phyloP scores from a whole-genome alignment of 1,284 basidiomycete genomes.

The Marasmius sp. region DNA sequence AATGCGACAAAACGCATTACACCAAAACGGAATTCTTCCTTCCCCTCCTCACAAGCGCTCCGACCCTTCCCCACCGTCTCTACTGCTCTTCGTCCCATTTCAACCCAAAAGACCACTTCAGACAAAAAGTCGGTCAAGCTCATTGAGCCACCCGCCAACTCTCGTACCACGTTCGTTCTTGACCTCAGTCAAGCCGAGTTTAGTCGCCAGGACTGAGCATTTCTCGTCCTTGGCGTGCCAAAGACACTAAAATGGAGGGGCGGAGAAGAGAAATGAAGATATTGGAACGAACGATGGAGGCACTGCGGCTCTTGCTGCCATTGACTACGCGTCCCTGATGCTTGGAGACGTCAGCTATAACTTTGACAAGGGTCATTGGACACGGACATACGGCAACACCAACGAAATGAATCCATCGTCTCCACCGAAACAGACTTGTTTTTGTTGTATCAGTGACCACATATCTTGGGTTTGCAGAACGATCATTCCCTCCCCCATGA shows the following conservation, averaged over 20 bases:
- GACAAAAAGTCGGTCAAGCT: conserved; percentile 54
- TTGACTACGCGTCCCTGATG: too few relatives aligned
- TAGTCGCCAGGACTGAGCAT: conserved; percentile 61
- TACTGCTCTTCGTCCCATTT: conserved; percentile 31
- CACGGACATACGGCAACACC: too few relatives aligned
- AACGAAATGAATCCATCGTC: too few relatives aligned
- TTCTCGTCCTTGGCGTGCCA: background rate
- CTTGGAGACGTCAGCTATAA: too few relatives aligned
- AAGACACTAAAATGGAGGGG: background rate
- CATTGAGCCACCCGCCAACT: conserved; percentile 73
- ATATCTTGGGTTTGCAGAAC: background rate
- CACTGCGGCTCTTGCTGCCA: too few relatives aligned
- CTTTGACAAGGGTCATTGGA: too few relatives aligned
- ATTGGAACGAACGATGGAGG: too few relatives aligned
- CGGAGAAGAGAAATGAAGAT: background rate
- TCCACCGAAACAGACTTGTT: too few relatives aligned
- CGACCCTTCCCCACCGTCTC: conserved; percentile 72
- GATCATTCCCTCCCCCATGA: background rate
- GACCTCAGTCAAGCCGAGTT: conserved; percentile 80
- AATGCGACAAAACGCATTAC: conserved; percentile 20
- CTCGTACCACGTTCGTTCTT: conserved; percentile 66
- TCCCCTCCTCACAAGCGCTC: conserved; percentile 69
- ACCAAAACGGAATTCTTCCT: conserved; percentile 45
- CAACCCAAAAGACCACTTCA: conserved; percentile 8
- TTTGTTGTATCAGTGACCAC: background rate